Evolutionary conservation across 2,329 filamentous ascomycete species (phyloP).

Genomic region (Didymella arachidicola): DNA sequence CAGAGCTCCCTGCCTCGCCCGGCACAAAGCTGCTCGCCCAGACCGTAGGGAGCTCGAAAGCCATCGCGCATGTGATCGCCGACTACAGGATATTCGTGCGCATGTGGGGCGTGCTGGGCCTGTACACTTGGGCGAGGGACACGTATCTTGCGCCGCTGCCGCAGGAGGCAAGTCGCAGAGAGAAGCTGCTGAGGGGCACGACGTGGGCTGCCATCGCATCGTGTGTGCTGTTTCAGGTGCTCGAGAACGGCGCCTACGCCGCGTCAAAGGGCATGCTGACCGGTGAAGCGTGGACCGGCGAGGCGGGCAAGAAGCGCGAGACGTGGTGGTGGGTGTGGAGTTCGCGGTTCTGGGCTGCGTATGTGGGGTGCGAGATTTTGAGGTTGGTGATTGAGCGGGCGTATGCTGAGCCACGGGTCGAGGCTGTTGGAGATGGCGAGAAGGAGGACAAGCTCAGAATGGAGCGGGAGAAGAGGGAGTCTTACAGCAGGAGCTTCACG

Average conservation of each 20-base stretch:
- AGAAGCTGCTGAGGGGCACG: constrained; percentile 53
- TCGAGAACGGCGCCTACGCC: constrained; percentile 86
- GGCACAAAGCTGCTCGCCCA: constrained; percentile 46
- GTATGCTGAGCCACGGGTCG: constrained; percentile 28
- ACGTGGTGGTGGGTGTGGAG: constrained; percentile 73
- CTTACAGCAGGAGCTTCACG: constrained; percentile 43
- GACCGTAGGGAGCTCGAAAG: constrained; percentile 44
- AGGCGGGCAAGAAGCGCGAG: constrained; percentile 58
- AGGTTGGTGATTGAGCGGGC: constrained; percentile 61
- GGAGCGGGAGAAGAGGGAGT: constrained; percentile 38
- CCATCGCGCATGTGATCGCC: constrained; percentile 69
- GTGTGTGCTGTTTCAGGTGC: constrained; percentile 74
- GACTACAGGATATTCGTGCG: constrained; percentile 77
- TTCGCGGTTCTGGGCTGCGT: constrained; percentile 79
- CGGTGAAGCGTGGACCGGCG: constrained; percentile 56
- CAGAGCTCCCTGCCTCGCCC: constrained; percentile 46
- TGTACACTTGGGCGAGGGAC: constrained; percentile 71
- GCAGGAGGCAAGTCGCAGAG: constrained; percentile 34
- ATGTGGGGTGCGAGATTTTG: constrained; percentile 78
- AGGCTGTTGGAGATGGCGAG: constrained; percentile 51
- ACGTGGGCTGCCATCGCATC: constrained; percentile 72
- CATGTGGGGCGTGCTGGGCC: constrained; percentile 77
- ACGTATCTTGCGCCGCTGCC: constrained; percentile 43
- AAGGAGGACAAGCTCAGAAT: constrained; percentile 57
- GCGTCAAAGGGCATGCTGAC: constrained; percentile 73